Evolutionary conservation across 2,329 filamentous ascomycete genomes (phyloP).

Genomic region (Epichloe aotearoae): DNA sequence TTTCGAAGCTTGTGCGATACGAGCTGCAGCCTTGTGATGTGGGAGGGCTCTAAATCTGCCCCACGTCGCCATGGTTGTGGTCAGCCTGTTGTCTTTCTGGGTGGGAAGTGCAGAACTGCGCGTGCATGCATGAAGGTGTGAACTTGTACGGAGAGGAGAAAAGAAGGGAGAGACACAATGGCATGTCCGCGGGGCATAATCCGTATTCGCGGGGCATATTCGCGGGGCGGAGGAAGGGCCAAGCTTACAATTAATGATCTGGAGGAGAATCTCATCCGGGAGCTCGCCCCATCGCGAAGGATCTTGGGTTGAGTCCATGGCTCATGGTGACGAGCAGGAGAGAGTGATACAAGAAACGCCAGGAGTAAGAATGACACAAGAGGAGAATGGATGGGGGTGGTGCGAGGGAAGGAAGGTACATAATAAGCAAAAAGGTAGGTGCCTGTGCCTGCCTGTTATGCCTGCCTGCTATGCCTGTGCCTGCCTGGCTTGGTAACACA

Average conservation of each 20-base stretch:
- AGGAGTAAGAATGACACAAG: background rate
- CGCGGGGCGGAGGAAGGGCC: background rate
- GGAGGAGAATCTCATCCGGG: constrained; percentile 50
- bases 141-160: background rate
- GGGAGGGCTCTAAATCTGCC: constrained; percentile 22
- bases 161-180: background rate
- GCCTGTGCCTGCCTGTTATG: too few relatives aligned
- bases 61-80: background rate
- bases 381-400: too few relatives aligned
- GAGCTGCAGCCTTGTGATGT: constrained; percentile 51
- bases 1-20: constrained; percentile 53
- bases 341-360: background rate
- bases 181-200: background rate
- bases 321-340: constrained; percentile 10
- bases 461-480: background rate
- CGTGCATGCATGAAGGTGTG: background rate
- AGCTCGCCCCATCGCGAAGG: constrained; percentile 32
- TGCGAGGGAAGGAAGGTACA: background rate
- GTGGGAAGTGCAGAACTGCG: background rate
- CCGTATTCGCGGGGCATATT: background rate
- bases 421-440: background rate
- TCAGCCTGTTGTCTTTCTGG: background rate
- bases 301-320: constrained; percentile 15
- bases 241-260: constrained; percentile 47
- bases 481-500: background rate